These are phyloP conservation scores for Biscogniauxia marginata DNA, from an alignment of 2,329 filamentous ascomycete species.

Conservation along the genomic window DNA sequence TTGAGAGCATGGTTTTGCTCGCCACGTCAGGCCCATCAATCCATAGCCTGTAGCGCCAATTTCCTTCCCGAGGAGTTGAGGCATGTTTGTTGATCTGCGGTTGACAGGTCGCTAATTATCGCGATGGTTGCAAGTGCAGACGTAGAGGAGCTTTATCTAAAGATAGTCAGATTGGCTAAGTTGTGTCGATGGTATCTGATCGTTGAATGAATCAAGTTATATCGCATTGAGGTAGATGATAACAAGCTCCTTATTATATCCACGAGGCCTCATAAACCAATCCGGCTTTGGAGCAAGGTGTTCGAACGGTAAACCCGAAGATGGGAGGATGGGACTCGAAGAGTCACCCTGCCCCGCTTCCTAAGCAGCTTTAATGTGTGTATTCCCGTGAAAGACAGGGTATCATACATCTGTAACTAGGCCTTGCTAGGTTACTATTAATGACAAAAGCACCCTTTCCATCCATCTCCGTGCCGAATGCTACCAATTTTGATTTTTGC, in stretches of 20 bases:
- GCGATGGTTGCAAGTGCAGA: not conserved
- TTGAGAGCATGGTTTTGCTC: constrained; percentile 28
- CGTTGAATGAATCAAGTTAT: not conserved
- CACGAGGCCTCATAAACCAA: not conserved
- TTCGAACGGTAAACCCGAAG: no score
- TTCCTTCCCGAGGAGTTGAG: constrained; percentile 27
- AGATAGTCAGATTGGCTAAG: not conserved
- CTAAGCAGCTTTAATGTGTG: no score
- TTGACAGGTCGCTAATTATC: not conserved
- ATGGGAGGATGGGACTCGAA: no score
- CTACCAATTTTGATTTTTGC: not conserved
- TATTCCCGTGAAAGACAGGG: no score
- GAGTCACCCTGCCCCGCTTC: no score
- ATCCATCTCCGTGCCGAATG: not conserved
- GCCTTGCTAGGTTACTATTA: not conserved
- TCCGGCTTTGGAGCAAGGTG: not conserved
- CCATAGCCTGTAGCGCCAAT: constrained; percentile 27
- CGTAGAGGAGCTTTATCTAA: not conserved
- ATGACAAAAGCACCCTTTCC: not conserved
- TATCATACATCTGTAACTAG: no score
- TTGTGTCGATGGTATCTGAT: not conserved
- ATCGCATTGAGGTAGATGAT: not conserved
- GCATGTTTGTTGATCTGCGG: constrained; percentile 19
- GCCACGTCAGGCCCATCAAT: constrained; percentile 34
- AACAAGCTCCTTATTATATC: not conserved